A percentile compares a stretch with the other conserved stretches of the same genome.
phyloP scores from a whole-genome alignment of 192 early-diverging fungal genomes.

The Coemansia sp. region DNA sequence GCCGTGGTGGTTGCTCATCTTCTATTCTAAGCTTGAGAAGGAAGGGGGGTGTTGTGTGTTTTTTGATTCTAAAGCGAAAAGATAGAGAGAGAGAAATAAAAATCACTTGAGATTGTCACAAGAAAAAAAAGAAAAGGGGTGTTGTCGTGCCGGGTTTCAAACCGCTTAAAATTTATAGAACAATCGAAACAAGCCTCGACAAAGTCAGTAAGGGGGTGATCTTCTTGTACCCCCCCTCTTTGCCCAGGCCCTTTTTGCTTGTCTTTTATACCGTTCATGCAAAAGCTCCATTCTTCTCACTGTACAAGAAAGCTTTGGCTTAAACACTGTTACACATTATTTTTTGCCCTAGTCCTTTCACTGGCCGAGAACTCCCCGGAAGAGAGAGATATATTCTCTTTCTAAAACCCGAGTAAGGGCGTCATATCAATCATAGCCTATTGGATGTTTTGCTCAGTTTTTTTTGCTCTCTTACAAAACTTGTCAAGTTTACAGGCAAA shows the following conservation, averaged over 20 bases:
- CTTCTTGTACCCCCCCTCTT: neutral
- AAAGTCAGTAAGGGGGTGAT: neutral
- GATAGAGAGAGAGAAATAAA: neutral
- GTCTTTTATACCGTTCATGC: constrained; percentile 1
- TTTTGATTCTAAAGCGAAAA: too few relatives aligned
- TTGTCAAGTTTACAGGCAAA: too few relatives aligned
- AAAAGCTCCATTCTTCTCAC: neutral
- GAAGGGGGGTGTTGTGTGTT: constrained; percentile 3
- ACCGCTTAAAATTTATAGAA: neutral
- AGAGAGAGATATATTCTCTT: too few relatives aligned
- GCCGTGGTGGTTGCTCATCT: constrained; percentile 4
- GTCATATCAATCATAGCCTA: too few relatives aligned
- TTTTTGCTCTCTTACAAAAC: too few relatives aligned
- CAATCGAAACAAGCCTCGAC: neutral
- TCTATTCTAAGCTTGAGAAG: neutral
- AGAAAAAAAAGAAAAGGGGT: neutral
- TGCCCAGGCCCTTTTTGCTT: neutral
- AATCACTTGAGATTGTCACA: neutral
- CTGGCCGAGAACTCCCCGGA: constrained; percentile 5
- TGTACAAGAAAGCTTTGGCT: too few relatives aligned
- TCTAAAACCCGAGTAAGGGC: too few relatives aligned
- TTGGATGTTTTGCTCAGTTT: too few relatives aligned
- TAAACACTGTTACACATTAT: neutral
- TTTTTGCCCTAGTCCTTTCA: constrained; percentile 2
- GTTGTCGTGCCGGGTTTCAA: neutral